Percentiles rank a stretch among this genome's conserved stretches.
These are phyloP conservation scores for Maudiozyma turicensis DNA, from an alignment of 805 yeast species.

Conservation along the genomic window DNA sequence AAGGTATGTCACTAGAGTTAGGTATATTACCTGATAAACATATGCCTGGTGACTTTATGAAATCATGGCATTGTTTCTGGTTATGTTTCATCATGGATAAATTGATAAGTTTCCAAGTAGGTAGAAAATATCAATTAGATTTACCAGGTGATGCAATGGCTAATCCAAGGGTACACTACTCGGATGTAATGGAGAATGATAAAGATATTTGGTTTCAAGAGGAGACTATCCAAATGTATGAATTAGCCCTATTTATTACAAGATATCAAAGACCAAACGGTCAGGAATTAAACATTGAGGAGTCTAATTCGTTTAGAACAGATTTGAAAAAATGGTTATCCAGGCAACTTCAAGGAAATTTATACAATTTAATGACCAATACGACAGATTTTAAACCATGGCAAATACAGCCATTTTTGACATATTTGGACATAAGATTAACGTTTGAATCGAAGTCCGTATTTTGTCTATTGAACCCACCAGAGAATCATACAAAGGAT, in stretches of 20 bases:
- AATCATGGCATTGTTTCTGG: slow-evolving; percentile 48
- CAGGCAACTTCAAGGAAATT: neutral
- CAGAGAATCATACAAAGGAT: neutral
- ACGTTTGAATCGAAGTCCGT: slow-evolving; percentile 17
- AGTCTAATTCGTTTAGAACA: slow-evolving; percentile 8
- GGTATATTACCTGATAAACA: slow-evolving; percentile 22
- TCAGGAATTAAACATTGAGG: slow-evolving; percentile 12
- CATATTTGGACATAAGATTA: slow-evolving; percentile 16
- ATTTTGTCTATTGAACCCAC: slow-evolving; percentile 13
- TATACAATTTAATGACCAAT: neutral
- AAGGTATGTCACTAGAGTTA: slow-evolving; percentile 36
- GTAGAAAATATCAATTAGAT: slow-evolving; percentile 33
- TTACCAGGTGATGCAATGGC: slow-evolving; percentile 15
- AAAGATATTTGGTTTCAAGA: slow-evolving; percentile 15
- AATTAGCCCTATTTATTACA: slow-evolving; percentile 13
- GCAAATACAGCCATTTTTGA: slow-evolving; percentile 14
- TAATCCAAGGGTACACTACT: slow-evolving; percentile 8
- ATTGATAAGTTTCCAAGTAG: slow-evolving; percentile 43
- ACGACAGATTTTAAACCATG: neutral
- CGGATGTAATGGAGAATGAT: neutral
- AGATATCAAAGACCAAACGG: slow-evolving; percentile 14
- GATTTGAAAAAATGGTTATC: slow-evolving; percentile 12
- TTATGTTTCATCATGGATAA: slow-evolving; percentile 45
- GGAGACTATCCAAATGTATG: slow-evolving; percentile 14
- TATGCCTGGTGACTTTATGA: slow-evolving; percentile 32